phyloP scores from a whole-genome alignment of 179 eudicot genomes.

The Beta lomatogona region DNA sequence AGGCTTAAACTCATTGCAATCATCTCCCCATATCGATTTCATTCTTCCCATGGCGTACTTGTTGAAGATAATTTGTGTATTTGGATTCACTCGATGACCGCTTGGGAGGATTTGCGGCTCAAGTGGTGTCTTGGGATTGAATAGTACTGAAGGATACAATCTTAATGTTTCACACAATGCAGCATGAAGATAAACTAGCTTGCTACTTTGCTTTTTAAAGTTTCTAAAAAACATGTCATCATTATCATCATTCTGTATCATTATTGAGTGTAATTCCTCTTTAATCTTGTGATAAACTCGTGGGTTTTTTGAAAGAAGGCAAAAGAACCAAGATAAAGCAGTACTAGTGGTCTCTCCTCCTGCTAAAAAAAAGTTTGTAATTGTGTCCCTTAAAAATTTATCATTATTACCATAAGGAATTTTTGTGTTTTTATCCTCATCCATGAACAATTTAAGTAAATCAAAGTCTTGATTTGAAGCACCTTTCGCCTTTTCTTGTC shows the following conservation, averaged over 20 bases:
- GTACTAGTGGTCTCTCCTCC: constrained; percentile 52
- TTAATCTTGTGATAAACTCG: constrained; percentile 27
- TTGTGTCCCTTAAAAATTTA: constrained; percentile 40
- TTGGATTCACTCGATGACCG: constrained; percentile 31
- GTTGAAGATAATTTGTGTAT: constrained; percentile 29
- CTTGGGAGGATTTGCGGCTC: too few relatives aligned
- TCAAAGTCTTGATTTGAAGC: too few relatives aligned
- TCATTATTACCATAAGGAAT: neutral
- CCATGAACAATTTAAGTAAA: too few relatives aligned
- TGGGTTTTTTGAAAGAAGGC: constrained; percentile 39
- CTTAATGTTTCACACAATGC: too few relatives aligned
- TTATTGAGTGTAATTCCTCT: constrained; percentile 13
- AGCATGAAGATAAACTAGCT: constrained; percentile 18
- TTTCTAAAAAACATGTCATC: neutral
- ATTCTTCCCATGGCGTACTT: constrained; percentile 45
- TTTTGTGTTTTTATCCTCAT: too few relatives aligned
- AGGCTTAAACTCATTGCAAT: too few relatives aligned
- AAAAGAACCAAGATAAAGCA: constrained; percentile 51
- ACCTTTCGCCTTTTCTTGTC: neutral
- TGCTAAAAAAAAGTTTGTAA: constrained; percentile 41
- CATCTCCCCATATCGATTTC: too few relatives aligned
- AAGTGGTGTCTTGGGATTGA: too few relatives aligned
- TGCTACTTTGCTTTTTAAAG: neutral
- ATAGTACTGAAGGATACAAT: too few relatives aligned
- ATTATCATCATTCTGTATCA: neutral